phyloP scores from a whole-genome alignment of 805 yeast genomes.

The Zygoascus flipseniorum region DNA sequence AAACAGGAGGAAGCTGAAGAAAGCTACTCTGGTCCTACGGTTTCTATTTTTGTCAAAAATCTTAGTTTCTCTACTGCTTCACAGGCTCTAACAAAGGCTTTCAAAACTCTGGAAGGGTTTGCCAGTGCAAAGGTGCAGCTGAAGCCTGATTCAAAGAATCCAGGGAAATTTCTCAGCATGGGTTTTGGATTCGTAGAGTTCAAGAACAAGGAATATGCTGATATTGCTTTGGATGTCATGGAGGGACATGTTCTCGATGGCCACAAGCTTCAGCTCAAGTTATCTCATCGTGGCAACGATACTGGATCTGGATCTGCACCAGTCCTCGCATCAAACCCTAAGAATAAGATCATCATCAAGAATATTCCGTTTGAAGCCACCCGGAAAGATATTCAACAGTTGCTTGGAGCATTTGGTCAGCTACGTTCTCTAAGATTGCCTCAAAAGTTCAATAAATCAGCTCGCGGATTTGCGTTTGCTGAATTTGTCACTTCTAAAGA shows the following conservation, averaged over 20 bases:
- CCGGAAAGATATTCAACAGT: constrained; percentile 83
- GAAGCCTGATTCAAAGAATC: constrained; percentile 75
- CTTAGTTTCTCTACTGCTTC: constrained; percentile 75
- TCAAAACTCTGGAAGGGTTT: constrained; percentile 71
- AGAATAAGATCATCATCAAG: constrained; percentile 76
- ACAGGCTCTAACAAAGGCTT: constrained; percentile 45
- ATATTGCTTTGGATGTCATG: constrained; percentile 59
- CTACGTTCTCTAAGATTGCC: constrained; percentile 93
- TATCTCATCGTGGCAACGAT: constrained; percentile 61
- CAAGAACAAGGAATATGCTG: constrained; percentile 67
- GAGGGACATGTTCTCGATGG: constrained; percentile 80
- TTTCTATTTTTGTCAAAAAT: constrained; percentile 86
- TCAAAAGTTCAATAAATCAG: constrained; percentile 86
- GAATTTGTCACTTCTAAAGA: constrained; percentile 82
- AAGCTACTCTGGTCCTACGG: constrained; percentile 21
- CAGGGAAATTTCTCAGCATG: constrained; percentile 72
- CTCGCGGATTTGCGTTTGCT: constrained; percentile 97
- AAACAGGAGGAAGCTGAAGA: constrained; percentile 17
- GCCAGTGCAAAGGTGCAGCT: constrained; percentile 74
- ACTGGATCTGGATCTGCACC: constrained; percentile 12
- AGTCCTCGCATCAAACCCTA: constrained; percentile 21
- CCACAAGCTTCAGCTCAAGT: constrained; percentile 79
- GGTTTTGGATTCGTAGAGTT: constrained; percentile 97
- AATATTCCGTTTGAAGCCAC: constrained; percentile 95
- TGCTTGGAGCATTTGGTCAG: constrained; percentile 92